Evolutionary conservation across 306 rosid genomes (phyloP), one percentile per base, ranked within the genome.

Genomic region (Sesbania bispinosa): DNA sequence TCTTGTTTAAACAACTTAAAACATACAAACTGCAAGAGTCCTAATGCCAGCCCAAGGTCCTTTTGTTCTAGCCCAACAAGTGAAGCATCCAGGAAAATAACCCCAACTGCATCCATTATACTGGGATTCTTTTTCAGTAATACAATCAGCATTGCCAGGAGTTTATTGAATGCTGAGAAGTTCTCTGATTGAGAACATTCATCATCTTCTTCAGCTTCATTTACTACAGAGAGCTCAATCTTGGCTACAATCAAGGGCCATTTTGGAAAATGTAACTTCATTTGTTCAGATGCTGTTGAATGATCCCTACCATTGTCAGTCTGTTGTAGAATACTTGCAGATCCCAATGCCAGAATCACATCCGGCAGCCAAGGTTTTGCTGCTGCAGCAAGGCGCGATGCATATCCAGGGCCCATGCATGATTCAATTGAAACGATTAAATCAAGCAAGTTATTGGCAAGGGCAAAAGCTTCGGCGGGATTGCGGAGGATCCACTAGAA

Each of bases 321-420:
- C 69, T 75, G 77, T 66, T 79, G 68, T 65, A 75, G 74, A 63
- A 81, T 50, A 74, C 74, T 61, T 62, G 47, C 69, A 29, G 85
- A 89, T 68, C 87, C 93, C 77, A 93, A 69, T 6, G 93, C 93
- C 84, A 93, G 77, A 65, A 84, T 79, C 71, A 90, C 79, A 88
- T 90, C 97, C 7, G 98, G 98, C 45, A 93, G 82, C 98, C 98
- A 93, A 46, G 90, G 81, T 77, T 87, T 90, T 21, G 82, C 88
- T 47, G 86, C 85, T 45, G 92, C 72, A 53, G 86, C 88, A 68
- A 90, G 73, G 59, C 86, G 84, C 2, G 82, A 80, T 30, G 97
- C 96, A 48, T 83, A 71, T 61, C 74, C 72, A 62, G 94, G 71
- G 45, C 97, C 96, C 79, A 85, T 46, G 62, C 81, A 71, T 59